These are phyloP conservation scores for Hanseniaspora jakobsenii DNA, from an alignment of 805 yeast genomes.

Conservation along the genomic window DNA sequence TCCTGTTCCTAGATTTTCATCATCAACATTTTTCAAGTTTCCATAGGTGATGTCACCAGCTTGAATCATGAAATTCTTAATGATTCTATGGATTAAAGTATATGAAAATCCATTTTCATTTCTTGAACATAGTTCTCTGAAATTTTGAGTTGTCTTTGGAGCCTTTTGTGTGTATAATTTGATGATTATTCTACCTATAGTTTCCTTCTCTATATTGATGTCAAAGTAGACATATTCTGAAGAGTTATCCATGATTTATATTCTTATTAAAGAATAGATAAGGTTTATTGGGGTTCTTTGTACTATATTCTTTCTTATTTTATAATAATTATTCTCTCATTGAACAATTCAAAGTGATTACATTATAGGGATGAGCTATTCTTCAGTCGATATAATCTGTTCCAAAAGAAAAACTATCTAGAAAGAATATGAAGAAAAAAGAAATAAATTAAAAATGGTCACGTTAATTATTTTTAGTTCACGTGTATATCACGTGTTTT, in stretches of 20 bases:
- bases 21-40: slow-evolving; percentile 20
- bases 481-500: too few relatives aligned
- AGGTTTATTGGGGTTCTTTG: too few relatives aligned
- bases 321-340: too few relatives aligned
- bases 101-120: slow-evolving; percentile 28
- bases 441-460: neutral
- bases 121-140: slow-evolving; percentile 34
- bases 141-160: slow-evolving; percentile 45
- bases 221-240: slow-evolving; percentile 35
- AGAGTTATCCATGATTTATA: neutral
- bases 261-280: too few relatives aligned
- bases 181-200: slow-evolving; percentile 49
- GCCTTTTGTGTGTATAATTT: slow-evolving; percentile 41
- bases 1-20: slow-evolving; percentile 29
- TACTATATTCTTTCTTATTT: too few relatives aligned
- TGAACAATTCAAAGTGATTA: too few relatives aligned
- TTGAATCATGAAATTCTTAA: slow-evolving; percentile 60
- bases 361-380: too few relatives aligned
- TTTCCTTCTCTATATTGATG: slow-evolving; percentile 33
- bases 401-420: too few relatives aligned
- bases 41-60: slow-evolving; percentile 49
- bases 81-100: slow-evolving; percentile 46
- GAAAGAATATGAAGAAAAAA: too few relatives aligned
- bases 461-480: too few relatives aligned
- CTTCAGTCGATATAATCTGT: too few relatives aligned